Evolutionary conservation across 164 flowering plant species (phyloP), one percentile per base, ranked within the genome.

Genomic region (Annona squamosa): DNA sequence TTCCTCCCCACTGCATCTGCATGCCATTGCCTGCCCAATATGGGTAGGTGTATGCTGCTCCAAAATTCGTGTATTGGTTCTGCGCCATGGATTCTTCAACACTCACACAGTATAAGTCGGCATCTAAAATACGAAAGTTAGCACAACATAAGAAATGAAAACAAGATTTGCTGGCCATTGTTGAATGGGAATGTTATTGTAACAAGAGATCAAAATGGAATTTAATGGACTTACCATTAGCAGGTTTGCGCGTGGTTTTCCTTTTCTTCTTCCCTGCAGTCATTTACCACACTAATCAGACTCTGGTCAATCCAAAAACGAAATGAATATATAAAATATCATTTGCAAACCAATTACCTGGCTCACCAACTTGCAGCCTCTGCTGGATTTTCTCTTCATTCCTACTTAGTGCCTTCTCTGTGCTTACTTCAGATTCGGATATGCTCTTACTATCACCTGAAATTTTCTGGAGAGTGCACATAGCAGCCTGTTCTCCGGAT

Each of bases 301-400:
- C 63, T 17, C 62, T n/a, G 69, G 43, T n/a, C 42, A 67, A n/a
- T 18, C 13, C 41, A 4, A 65, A 65, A 13, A 13, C 4, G 37
- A 19, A 63, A 63, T 10, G 65, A n/a, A 19, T n/a, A 17, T 63
- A 7, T 63, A 5, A 63, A 63, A 26, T 26, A 26, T 26, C 4
- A 7, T 44, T 7, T 7, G 18, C 7, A 63, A 64, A 4, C 3
- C 37, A 68, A 16, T 75, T 77, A 93, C 99, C 99, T 85, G 87
- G 87, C 71, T 96, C 97, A 44, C 82, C 82, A 77, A 85, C 47
- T 75, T 86, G 85, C 61, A 87, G 75, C 84, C 82, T 90, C 85
- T 93, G 94, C 74, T 87, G 98, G 74, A 93, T 93, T 86, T 91
- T 97, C 79, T 92, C 97, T 69, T 91, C 94, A 78, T 81, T 90